phyloP scores from a whole-genome alignment of 768 basidiomycete species.

The Suillus bovinus region DNA sequence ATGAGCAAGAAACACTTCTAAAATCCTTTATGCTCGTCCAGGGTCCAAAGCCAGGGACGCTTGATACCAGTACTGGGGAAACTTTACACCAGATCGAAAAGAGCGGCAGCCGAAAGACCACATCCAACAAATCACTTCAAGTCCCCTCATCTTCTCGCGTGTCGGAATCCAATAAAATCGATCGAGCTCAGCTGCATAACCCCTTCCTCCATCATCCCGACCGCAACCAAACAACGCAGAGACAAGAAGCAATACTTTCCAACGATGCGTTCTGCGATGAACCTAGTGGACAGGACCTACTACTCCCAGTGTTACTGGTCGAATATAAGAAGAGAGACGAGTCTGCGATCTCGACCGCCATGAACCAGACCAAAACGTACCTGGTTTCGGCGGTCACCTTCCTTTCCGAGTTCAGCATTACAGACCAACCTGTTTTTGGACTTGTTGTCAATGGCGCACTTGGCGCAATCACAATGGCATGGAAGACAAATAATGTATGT shows the following conservation, averaged over 20 bases:
- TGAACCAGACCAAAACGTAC: background rate
- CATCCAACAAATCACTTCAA: background rate
- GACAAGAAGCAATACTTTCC: background rate
- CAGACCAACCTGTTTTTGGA: conserved; percentile 6
- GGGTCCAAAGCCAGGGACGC: background rate
- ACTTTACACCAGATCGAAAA: background rate
- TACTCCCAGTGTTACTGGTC: background rate
- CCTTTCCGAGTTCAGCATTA: background rate
- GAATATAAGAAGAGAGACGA: background rate
- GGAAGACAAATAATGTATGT: background rate
- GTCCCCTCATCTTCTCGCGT: background rate
- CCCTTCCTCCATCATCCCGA: background rate
- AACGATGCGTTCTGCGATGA: too few relatives aligned
- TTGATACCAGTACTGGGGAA: background rate
- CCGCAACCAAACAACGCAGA: background rate
- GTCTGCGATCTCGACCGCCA: background rate
- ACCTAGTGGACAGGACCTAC: background rate
- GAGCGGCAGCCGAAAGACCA: background rate
- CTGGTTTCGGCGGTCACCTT: background rate
- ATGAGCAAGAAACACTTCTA: background rate
- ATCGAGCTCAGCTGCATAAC: too few relatives aligned
- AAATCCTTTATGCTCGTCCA: background rate
- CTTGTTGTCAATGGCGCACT: background rate
- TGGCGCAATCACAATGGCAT: background rate
- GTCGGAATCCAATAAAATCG: too few relatives aligned